Evolutionary conservation across 2,329 filamentous ascomycete species (phyloP).

Genomic region (Neobulgaria alba): DNA sequence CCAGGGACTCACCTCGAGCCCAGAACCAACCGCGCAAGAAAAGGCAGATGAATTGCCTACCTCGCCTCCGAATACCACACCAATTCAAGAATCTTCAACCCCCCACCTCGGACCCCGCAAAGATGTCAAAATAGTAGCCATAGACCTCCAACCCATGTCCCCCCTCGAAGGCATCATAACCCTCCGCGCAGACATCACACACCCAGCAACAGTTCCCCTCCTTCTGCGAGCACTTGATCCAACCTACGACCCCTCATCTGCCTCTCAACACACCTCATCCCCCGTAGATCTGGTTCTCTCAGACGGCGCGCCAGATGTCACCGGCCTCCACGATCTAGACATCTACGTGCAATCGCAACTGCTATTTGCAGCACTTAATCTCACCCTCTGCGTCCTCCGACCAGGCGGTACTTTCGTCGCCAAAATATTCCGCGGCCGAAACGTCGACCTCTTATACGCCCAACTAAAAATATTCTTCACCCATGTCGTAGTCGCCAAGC

Average conservation of each 20-base stretch:
- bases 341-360: conserved; percentile 97
- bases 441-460: conserved; percentile 91
- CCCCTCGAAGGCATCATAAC: conserved; percentile 88
- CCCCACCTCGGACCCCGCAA: conserved; percentile 39
- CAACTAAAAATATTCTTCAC: conserved; percentile 90
- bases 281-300: conserved; percentile 91
- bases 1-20: neutral
- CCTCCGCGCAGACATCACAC: conserved; percentile 91
- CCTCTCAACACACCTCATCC: conserved; percentile 50
- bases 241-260: conserved; percentile 44
- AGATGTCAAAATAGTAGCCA: conserved; percentile 88
- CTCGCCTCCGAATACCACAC: conserved; percentile 11
- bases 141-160: conserved; percentile 93
- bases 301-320: conserved; percentile 93
- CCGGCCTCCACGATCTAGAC: conserved; percentile 91
- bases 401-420: conserved; percentile 95
- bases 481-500: conserved; percentile 83
- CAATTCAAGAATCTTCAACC: conserved; percentile 23
- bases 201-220: conserved; percentile 87
- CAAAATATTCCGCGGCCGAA: conserved; percentile 91
- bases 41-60: no score
- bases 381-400: conserved; percentile 84
- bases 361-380: conserved; percentile 86
- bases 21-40: neutral
- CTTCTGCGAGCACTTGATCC: conserved; percentile 79